phyloP scores from a whole-genome alignment of 2,329 filamentous ascomycete genomes.

The Epichloe coenophiala region DNA sequence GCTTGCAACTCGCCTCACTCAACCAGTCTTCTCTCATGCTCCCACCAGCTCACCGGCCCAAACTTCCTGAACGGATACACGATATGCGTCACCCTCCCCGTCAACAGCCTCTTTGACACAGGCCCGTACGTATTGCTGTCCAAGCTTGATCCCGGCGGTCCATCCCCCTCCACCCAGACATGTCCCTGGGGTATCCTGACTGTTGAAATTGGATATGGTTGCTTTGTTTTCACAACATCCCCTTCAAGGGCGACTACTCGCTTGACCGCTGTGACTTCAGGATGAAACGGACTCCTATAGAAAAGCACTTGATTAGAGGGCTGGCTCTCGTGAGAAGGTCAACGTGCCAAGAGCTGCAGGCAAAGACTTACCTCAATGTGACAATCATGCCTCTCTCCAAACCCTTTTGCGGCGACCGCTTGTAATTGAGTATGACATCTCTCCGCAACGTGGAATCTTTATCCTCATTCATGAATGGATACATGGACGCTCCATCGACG shows the following conservation, averaged over 20 bases:
- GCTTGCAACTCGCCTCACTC: constrained; percentile 1
- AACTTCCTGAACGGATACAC: constrained; percentile 53
- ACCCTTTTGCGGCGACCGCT: constrained; percentile 42
- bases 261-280: constrained; percentile 63
- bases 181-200: constrained; percentile 67
- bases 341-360: neutral
- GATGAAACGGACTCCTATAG: constrained; percentile 55
- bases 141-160: constrained; percentile 50
- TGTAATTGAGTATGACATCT: constrained; percentile 46
- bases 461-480: constrained; percentile 59
- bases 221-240: constrained; percentile 56
- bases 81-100: constrained; percentile 60
- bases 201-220: constrained; percentile 41
- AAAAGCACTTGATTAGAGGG: neutral
- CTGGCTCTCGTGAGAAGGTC: neutral
- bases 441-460: constrained; percentile 39
- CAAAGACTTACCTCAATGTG: constrained; percentile 42
- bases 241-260: constrained; percentile 70
- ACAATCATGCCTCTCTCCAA: constrained; percentile 63
- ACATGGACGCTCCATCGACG: constrained; percentile 58
- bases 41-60: constrained; percentile 44
- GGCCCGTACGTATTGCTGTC: constrained; percentile 92
- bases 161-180: constrained; percentile 88
- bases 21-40: constrained; percentile 25
- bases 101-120: constrained; percentile 60